These are phyloP conservation scores for Penicillium janthinellum DNA, from an alignment of 2,329 filamentous ascomycete species.

Conservation along the genomic window DNA sequence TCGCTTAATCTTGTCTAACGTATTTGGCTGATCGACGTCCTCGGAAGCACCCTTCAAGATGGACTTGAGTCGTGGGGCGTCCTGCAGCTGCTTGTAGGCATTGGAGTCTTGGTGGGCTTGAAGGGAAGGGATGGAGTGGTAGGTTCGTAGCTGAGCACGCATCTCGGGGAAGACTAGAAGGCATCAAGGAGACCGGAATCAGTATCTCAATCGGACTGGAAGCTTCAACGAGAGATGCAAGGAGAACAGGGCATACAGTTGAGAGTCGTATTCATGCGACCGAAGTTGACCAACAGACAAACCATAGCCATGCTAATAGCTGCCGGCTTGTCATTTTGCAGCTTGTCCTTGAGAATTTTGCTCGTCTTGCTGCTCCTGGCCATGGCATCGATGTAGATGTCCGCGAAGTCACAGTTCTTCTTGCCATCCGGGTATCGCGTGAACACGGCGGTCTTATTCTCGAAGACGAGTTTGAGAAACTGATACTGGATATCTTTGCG, in stretches of 20 bases:
- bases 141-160: constrained; percentile 95
- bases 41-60: constrained; percentile 97
- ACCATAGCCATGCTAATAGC: constrained; percentile 99
- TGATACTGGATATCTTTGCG: constrained; percentile 68
- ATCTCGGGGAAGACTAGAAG: constrained; percentile 92
- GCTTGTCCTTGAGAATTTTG: constrained; percentile 96
- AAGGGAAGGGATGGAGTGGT: constrained; percentile 94
- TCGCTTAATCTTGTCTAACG: constrained; percentile 78
- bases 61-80: constrained; percentile 92
- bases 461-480: constrained; percentile 64
- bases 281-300: constrained; percentile 93
- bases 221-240: background rate
- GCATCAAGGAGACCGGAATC: constrained; percentile 4
- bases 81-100: constrained; percentile 96
- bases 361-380: constrained; percentile 98
- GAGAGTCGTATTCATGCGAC: constrained; percentile 96
- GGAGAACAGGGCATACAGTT: constrained; percentile 70
- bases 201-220: constrained; percentile 3
- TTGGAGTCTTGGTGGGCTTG: constrained; percentile 94
- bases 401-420: constrained; percentile 77
- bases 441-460: constrained; percentile 69
- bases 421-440: constrained; percentile 86
- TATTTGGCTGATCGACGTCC: constrained; percentile 80
- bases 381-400: constrained; percentile 98
- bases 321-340: constrained; percentile 85